phyloP scores from a whole-genome alignment of 2,329 filamentous ascomycete genomes.

The Chaetomium sp. region DNA sequence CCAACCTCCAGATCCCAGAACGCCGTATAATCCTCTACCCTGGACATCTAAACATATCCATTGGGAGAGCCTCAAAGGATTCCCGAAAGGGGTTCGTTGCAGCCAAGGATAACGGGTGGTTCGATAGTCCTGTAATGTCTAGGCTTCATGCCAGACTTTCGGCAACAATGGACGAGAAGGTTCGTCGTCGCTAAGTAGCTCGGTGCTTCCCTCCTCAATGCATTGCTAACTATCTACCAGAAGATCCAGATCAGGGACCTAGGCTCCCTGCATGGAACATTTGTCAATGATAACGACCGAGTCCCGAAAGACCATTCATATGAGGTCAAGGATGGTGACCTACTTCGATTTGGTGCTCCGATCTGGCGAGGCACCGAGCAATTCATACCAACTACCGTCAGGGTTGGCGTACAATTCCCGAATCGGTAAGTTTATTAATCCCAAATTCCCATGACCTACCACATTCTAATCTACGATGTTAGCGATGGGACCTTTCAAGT shows the following conservation, averaged over 20 bases:
- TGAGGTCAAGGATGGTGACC: conserved; percentile 31
- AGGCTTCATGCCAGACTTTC: conserved; percentile 55
- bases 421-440: conserved; percentile 15
- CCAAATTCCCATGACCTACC: background rate
- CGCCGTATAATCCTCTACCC: conserved; percentile 26
- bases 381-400: conserved; percentile 26
- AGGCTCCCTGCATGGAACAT: conserved; percentile 49
- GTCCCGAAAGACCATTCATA: conserved; percentile 18
- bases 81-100: conserved; percentile 37
- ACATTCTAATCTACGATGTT: conserved; percentile 2
- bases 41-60: conserved; percentile 22
- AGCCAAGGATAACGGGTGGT: conserved; percentile 50
- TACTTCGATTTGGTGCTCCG: conserved; percentile 35
- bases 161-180: conserved; percentile 39
- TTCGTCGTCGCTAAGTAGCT: conserved; percentile 25
- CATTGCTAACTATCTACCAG: conserved; percentile 30
- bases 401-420: conserved; percentile 21
- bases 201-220: conserved; percentile 9
- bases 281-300: conserved; percentile 31
- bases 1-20: conserved; percentile 8
- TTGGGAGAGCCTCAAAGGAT: conserved; percentile 43
- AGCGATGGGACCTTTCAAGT: conserved; percentile 23
- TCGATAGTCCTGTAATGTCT: conserved; percentile 67
- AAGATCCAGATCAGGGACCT: conserved; percentile 40
- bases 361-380: conserved; percentile 31